phyloP scores from a whole-genome alignment of 371 early-diverging fungal species.

The Paramicrosporidium saccamoebae region DNA sequence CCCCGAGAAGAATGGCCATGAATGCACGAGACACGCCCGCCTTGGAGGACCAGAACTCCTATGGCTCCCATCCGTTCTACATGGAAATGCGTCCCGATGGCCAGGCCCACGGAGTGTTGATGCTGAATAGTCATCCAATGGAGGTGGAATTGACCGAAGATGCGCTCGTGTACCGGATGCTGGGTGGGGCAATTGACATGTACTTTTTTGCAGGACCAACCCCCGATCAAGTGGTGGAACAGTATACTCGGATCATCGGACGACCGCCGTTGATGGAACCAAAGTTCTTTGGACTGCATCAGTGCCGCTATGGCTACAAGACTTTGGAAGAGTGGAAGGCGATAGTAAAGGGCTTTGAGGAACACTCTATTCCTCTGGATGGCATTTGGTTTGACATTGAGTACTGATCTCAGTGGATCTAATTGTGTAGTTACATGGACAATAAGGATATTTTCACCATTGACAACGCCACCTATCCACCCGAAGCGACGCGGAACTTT shows the following conservation, averaged over 20 bases:
- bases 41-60: conserved; percentile 15
- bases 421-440: conserved; percentile 11
- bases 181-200: conserved; percentile 25
- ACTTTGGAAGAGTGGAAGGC: conserved; percentile 13
- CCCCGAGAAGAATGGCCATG: conserved; percentile 8
- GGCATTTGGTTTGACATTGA: conserved; percentile 36
- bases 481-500: too few species aligned
- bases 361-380: conserved; percentile 20
- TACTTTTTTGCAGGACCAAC: conserved; percentile 20
- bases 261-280: conserved; percentile 16
- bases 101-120: conserved; percentile 13
- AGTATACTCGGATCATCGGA: conserved; percentile 27
- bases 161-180: conserved; percentile 18
- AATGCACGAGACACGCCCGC: conserved; percentile 18
- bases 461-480: conserved; percentile 7
- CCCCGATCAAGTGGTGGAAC: conserved; percentile 16
- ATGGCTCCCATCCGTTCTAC: conserved; percentile 31
- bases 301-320: conserved; percentile 30
- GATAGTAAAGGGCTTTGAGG: conserved; percentile 12
- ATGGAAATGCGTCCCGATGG: conserved; percentile 23
- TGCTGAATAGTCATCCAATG: conserved; percentile 34
- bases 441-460: conserved; percentile 9
- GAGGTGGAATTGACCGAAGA: conserved; percentile 14
- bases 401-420: conserved; percentile 1
- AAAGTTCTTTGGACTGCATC: conserved; percentile 26